Conservation (phyloP, 2,329 filamentous ascomycete genomes). For the Daldinia sp. region DNA sequence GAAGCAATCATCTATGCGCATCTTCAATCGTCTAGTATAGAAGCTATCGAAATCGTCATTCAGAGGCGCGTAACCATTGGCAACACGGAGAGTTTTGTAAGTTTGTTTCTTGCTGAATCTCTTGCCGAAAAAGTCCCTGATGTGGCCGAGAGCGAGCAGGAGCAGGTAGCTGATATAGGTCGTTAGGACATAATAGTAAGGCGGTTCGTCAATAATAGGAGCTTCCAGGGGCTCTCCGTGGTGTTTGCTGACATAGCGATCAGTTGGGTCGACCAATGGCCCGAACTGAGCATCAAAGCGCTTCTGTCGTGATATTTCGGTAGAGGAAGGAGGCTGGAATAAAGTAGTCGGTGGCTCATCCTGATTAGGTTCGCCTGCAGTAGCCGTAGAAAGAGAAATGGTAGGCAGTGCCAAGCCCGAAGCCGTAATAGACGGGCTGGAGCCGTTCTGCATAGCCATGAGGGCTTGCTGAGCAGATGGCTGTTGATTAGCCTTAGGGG, state of each 20-base stretch:
- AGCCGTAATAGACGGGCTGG: slow-evolving; percentile 74
- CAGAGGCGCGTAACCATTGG: slow-evolving; percentile 91
- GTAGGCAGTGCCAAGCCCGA: slow-evolving; percentile 84
- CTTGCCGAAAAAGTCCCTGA: slow-evolving; percentile 98
- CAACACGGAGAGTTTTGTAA: slow-evolving; percentile 84
- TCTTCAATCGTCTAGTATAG: slow-evolving; percentile 91
- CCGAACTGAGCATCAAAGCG: slow-evolving; percentile 92
- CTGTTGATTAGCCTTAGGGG: slow-evolving; percentile 79
- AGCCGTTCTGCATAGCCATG: slow-evolving; percentile 70
- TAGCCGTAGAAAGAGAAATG: slow-evolving; percentile 90
- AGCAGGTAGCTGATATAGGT: slow-evolving; percentile 99
- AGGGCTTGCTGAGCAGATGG: slow-evolving; percentile 75
- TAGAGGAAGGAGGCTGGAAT: slow-evolving; percentile 88
- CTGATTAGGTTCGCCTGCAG: slow-evolving; percentile 77
- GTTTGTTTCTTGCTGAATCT: slow-evolving; percentile 84
- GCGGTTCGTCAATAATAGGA: slow-evolving; percentile 92
- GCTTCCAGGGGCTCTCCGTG: slow-evolving; percentile 82
- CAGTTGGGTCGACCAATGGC: slow-evolving; percentile 81
- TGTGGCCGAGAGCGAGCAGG: slow-evolving; percentile 93
- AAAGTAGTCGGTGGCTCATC: slow-evolving; percentile 82
- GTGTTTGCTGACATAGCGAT: slow-evolving; percentile 91
- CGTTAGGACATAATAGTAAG: slow-evolving; percentile 95
- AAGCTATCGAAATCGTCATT: slow-evolving; percentile 99
- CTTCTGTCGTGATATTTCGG: slow-evolving; percentile 80
- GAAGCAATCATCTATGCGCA: slow-evolving; percentile 97